Evolutionary conservation across 2,329 filamentous ascomycete genomes (phyloP).

Genomic region (Aspergillus sp.): DNA sequence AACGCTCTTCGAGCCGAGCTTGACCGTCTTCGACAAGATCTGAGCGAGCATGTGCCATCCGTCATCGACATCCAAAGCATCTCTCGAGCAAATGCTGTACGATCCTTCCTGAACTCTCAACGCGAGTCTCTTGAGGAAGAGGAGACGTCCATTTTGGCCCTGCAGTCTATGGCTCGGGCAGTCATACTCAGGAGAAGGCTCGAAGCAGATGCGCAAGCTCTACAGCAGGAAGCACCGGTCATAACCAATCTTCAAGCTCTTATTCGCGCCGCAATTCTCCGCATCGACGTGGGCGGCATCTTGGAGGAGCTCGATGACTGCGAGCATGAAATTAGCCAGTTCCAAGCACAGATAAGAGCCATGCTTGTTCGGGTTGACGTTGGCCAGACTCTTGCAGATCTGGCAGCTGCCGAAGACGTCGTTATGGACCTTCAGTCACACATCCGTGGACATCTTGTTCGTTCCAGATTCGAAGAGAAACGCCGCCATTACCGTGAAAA

Average conservation of each 20-base stretch:
- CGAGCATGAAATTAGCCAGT: conserved; percentile 64
- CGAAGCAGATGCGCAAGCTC: conserved; percentile 30
- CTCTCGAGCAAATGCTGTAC: conserved; percentile 33
- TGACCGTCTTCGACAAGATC: conserved; percentile 29
- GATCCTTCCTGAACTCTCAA: conserved; percentile 35
- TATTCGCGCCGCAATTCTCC: conserved; percentile 42
- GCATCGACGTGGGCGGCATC: conserved; percentile 51
- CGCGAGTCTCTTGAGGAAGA: conserved; percentile 47
- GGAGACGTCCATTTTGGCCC: conserved; percentile 45
- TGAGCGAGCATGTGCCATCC: conserved; percentile 31
- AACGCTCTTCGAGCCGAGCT: conserved; percentile 31
- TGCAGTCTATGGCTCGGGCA: conserved; percentile 58
- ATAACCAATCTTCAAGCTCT: conserved; percentile 45
- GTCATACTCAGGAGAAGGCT: conserved; percentile 38
- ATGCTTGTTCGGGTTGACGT: conserved; percentile 76
- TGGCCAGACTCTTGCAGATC: conserved; percentile 70
- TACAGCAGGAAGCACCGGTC: conserved; percentile 34
- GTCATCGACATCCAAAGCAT: conserved; percentile 38
- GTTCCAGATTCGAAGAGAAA: conserved; percentile 78
- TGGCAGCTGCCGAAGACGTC: conserved; percentile 80
- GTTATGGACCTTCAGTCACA: conserved; percentile 74
- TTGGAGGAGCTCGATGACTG: conserved; percentile 71
- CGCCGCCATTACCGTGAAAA: conserved; percentile 88
- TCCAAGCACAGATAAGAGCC: conserved; percentile 77
- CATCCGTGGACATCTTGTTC: conserved; percentile 71